Evolutionary conservation across 1,284 basidiomycete species (phyloP).

Genomic region (Rhodotorula sp.): DNA sequence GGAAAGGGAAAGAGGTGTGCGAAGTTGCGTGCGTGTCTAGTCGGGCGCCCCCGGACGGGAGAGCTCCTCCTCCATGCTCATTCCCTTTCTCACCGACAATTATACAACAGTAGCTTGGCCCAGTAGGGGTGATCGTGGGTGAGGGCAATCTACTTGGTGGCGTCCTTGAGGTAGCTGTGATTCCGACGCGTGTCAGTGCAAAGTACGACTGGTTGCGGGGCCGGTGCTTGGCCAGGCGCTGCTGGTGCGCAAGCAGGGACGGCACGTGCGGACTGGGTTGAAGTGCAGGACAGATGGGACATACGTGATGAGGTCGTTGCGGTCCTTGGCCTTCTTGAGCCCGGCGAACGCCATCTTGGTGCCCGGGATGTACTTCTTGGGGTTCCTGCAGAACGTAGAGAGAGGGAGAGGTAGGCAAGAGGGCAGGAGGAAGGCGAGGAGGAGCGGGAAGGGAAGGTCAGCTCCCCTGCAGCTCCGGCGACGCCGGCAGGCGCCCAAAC

Average conservation of each 20-base stretch:
- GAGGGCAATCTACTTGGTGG: slow-evolving; percentile 3
- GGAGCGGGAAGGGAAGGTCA: not conserved
- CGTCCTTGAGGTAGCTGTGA: slow-evolving; percentile 4
- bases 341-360: slow-evolving; percentile 88
- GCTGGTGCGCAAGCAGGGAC: no score
- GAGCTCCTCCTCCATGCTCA: no score
- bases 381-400: not conserved
- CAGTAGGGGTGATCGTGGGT: not conserved
- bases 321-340: slow-evolving; percentile 87
- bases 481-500: not conserved
- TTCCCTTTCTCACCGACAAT: not conserved
- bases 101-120: not conserved
- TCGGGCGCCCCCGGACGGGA: no score
- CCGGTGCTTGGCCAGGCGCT: no score
- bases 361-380: slow-evolving; percentile 81
- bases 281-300: no score
- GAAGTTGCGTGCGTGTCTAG: no score
- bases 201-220: no score
- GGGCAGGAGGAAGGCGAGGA: no score
- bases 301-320: slow-evolving; percentile 68
- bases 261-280: no score
- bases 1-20: no score
- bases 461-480: not conserved
- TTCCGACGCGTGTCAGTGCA: no score
- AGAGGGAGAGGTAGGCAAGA: not conserved